Base-by-base conservation (phyloP, 805 yeast species). In the Lipomyces sp. region DNA sequence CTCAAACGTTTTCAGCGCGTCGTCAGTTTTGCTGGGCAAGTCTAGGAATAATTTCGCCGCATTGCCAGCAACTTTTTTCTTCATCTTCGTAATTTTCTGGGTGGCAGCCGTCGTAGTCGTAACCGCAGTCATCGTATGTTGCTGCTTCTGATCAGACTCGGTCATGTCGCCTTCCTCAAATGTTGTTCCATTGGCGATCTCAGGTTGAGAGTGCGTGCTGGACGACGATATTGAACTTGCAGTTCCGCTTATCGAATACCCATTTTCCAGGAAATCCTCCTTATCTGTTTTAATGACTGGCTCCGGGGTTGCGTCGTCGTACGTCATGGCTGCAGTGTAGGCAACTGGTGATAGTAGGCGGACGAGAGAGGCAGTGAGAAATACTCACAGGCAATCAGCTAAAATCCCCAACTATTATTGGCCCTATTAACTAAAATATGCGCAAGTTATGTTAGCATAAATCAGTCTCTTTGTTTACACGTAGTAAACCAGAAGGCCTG, bases 1-100 rank as follows among this genome's bases (percentile, higher is more conserved):
- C 4, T 76, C 79, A 76, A 90, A 94, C 4, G 87, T 82, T 30
- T 74, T 62, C 63, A 80, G 73, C 0, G 97, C 97, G 76, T 90
- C 95, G 15, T 80, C 81, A 0, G 96, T 89, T 72, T 83, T 86
- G 75, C 86, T 86, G 11, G 80, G 84, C 24, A 72, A 57, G 37
- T 75, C 77, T 30, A 50, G 56, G 59, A 63, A 73, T 24, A 72
- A 53, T 59, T 62, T 65, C 4, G 65, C 67, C 18, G 39, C 24
- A 18, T n/a, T 6, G 30, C 56, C n/a, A 15, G n/a, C 33, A 7
- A 11, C 18, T 15, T 30, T 30, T 1, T 30, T 59, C 18, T 29
- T 45, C 42, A 18, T 32, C 55, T 2, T 48, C 57, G 62, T 51
- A 29, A 34, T 51, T n/a, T 29, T 32, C 30, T 29, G 34, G n/a